A percentile compares a stretch with the other conserved stretches of the same genome.
These are phyloP conservation scores for Colletotrichum falcatum DNA, from an alignment of 2,329 filamentous ascomycete genomes.

Conservation along the genomic window DNA sequence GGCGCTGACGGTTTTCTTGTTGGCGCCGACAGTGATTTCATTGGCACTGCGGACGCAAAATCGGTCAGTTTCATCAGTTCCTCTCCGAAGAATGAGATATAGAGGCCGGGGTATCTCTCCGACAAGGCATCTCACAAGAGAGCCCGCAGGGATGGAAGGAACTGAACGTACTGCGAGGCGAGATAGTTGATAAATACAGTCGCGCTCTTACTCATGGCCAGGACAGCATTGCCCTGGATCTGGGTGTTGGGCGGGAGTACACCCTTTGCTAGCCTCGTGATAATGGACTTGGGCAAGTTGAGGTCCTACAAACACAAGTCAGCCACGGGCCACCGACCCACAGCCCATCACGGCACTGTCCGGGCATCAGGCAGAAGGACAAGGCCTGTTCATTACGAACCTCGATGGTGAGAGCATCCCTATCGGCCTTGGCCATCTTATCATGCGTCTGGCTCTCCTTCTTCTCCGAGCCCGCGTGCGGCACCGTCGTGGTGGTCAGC, in stretches of 20 bases:
- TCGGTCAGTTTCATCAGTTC: constrained; percentile 1
- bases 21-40: constrained; percentile 73
- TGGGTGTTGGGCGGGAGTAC: constrained; percentile 84
- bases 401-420: constrained; percentile 65
- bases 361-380: neutral
- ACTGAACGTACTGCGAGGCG: constrained; percentile 73
- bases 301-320: constrained; percentile 68
- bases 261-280: constrained; percentile 82
- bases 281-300: constrained; percentile 82
- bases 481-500: constrained; percentile 6
- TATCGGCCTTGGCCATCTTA: constrained; percentile 45
- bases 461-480: constrained; percentile 35
- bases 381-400: constrained; percentile 49
- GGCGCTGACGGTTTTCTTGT: constrained; percentile 83
- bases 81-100: neutral
- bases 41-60: constrained; percentile 69
- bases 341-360: neutral
- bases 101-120: neutral
- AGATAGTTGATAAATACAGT: constrained; percentile 88
- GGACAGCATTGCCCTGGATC: constrained; percentile 84
- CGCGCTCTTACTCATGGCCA: constrained; percentile 83
- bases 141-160: neutral
- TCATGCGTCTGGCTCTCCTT: constrained; percentile 48
- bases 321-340: neutral
- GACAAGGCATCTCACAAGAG: neutral